Base-by-base conservation (phyloP, 495 filamentous ascomycete genomes). In the Clavariopsis aquatica region DNA sequence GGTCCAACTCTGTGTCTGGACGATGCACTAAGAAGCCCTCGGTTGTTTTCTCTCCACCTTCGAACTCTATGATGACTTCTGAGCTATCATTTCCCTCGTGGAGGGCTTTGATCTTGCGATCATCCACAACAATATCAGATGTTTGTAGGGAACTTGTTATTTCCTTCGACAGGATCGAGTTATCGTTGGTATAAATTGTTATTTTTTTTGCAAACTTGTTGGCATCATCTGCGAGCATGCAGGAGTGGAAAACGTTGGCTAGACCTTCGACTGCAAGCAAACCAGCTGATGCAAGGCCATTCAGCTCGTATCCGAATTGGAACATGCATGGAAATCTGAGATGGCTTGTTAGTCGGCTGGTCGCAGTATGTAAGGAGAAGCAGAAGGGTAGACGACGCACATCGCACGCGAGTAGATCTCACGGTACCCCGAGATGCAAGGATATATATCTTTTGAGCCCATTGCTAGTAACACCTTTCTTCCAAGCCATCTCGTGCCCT, bases 311-410 rank as follows among this genome's bases (percentile, higher is more conserved):
- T 7, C 68, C 68, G 13, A 59, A 31, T 22, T 57, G 62, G 57
- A 57, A 70, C 10, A 70, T 49, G 56, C 64, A 71, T 34, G 66
- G 64, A 59, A 64, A 71, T 7, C 68, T 71, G 20, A 57, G 22
- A 6, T 43, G 3, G 38, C 6, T 43, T 10, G 5, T 43, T n/a
- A 43, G 38, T 17, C 4, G 12, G 2, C 2, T 7, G 2, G 3
- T 43, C 38, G 38, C 38, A 43, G n/a, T 43, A 43, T 34, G 5
- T 34, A 12, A 34, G 12, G 31, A 34, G 6, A 34, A 12, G 31
- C 12, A 34, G 31, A 12, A 43, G 9, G n/a, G n/a, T 2, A 43
- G 13, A 43, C n/a, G 5, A 65, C 61, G 46, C 38, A 65, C 66
- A 69, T 69, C 20, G 57, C 52, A 1, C 15, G 46, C 22, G 15